Evolutionary conservation across 2,329 filamentous ascomycete genomes (phyloP).

Genomic region (Epichloe scottii): DNA sequence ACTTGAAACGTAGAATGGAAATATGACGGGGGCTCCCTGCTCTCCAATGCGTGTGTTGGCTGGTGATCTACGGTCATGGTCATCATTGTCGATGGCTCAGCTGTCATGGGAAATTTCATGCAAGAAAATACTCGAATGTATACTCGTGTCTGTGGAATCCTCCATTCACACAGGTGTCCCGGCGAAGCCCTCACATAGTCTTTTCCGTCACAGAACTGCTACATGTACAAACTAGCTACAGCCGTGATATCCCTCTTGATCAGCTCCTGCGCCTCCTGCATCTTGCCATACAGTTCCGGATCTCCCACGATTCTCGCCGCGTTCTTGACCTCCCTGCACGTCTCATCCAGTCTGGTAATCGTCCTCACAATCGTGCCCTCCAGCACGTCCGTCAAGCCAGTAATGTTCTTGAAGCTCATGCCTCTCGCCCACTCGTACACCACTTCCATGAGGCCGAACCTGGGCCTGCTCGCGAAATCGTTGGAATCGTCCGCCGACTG

Average conservation of each 20-base stretch:
- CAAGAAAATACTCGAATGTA: not conserved
- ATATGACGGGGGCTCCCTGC: not conserved
- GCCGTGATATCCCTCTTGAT: constrained; percentile 94
- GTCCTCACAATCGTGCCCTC: constrained; percentile 95
- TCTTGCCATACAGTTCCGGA: constrained; percentile 85
- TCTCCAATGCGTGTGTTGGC: too few relatives aligned
- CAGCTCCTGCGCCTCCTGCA: constrained; percentile 93
- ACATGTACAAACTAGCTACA: constrained; percentile 82
- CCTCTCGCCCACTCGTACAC: constrained; percentile 97
- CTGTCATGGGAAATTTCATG: not conserved
- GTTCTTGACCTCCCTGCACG: constrained; percentile 93
- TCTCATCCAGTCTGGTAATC: constrained; percentile 89
- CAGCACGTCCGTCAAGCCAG: constrained; percentile 86
- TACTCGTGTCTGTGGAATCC: too few relatives aligned
- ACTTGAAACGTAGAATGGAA: not conserved
- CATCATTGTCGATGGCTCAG: too few relatives aligned
- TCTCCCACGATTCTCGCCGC: constrained; percentile 92
- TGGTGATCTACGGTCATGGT: too few relatives aligned
- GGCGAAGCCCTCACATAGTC: too few relatives aligned
- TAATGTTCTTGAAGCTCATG: constrained; percentile 98
- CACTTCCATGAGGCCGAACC: constrained; percentile 92
- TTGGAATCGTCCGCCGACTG: constrained; percentile 81
- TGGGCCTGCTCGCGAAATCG: constrained; percentile 75
- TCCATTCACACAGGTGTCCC: too few relatives aligned
- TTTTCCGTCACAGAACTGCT: constrained; percentile 10